Conservation (phyloP, 2,329 filamentous ascomycete genomes). For the Fusarium keratoplasticum region DNA sequence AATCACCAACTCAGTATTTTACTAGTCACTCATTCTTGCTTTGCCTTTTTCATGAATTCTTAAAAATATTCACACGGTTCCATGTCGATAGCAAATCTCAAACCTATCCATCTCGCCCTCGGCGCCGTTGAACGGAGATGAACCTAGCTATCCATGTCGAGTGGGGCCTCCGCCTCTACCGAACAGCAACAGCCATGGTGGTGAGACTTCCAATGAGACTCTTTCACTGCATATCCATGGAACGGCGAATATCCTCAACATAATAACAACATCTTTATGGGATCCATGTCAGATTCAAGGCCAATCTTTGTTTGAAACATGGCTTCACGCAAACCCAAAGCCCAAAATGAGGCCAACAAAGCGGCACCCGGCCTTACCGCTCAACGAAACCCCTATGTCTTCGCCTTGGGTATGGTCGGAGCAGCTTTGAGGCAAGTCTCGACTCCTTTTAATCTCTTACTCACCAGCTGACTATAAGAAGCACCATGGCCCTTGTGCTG, state of each 20-base stretch:
- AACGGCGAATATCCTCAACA: background rate
- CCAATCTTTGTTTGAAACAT: background rate
- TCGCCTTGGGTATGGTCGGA: conserved; percentile 24
- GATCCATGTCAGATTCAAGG: background rate
- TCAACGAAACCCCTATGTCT: conserved; percentile 21
- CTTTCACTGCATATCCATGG: background rate
- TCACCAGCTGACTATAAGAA: background rate
- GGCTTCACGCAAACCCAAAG: background rate
- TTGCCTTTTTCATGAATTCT: background rate
- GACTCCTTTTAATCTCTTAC: fast-evolving
- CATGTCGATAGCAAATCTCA: background rate
- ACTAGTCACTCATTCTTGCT: background rate
- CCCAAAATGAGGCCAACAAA: background rate
- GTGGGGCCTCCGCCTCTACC: conserved; percentile 8
- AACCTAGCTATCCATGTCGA: background rate
- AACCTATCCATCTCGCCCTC: background rate
- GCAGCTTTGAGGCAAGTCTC: conserved; percentile 23
- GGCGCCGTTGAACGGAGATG: background rate
- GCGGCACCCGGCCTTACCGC: background rate
- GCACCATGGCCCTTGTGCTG: conserved; percentile 22
- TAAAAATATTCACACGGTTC: background rate
- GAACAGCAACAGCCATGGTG: conserved; percentile 1
- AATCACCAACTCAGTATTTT: background rate
- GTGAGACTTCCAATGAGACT: background rate
- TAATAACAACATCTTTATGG: background rate